phyloP scores from a whole-genome alignment of 83 land plant genomes.

The Thuja plicata region DNA sequence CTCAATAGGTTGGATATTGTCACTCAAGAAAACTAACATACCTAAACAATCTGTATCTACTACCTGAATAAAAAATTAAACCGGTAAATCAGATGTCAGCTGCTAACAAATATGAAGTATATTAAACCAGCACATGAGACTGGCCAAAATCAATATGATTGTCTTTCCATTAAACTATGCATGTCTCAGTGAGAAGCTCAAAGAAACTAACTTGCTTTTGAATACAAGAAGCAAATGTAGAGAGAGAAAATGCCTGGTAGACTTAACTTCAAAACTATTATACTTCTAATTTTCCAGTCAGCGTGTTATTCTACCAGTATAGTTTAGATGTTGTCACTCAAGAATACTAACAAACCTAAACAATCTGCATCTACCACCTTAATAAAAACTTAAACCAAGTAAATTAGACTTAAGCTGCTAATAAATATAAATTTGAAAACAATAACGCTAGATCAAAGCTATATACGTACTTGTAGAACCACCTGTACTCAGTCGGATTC shows the following conservation, averaged over 20 bases:
- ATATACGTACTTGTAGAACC: constrained; percentile 87
- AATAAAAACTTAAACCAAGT: neutral
- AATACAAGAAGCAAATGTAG: neutral
- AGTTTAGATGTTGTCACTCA: neutral
- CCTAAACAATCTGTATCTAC: neutral
- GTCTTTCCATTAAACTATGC: neutral
- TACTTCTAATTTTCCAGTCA: neutral
- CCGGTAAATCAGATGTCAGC: neutral
- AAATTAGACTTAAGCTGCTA: neutral
- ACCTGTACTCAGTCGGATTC: constrained; percentile 90
- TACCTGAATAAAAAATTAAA: neutral
- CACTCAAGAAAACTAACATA: neutral
- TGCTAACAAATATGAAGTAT: neutral
- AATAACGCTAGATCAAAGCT: neutral
- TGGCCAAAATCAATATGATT: neutral
- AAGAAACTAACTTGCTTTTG: neutral
- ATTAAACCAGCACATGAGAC: neutral
- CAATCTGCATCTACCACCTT: neutral
- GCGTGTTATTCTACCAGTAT: neutral
- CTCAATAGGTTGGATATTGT: neutral
- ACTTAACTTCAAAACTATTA: neutral
- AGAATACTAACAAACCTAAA: neutral
- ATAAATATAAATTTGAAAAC: constrained; percentile 15
- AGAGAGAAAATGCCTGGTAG: neutral
- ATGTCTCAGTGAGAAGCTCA: neutral